These are phyloP conservation scores for Thuidium tamariscinum DNA, from an alignment of 225 moss, liverwort and hornwort species.

Conservation along the genomic window DNA sequence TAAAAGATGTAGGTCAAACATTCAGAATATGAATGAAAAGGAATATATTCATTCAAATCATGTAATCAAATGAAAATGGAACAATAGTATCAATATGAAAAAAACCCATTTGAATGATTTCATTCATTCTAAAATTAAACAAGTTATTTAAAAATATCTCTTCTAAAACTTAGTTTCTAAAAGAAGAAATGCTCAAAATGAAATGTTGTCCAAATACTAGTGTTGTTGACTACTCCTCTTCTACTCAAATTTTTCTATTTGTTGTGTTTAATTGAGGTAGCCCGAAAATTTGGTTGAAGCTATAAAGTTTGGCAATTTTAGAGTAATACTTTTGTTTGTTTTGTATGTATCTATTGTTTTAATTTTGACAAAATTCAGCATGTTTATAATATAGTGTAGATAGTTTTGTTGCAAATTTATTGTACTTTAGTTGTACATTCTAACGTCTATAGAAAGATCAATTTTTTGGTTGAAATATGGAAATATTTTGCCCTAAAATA, in stretches of 20 bases:
- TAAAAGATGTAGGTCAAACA: background rate
- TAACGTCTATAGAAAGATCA: fast-evolving
- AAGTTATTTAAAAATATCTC: too few species aligned
- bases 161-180: too few species aligned
- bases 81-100: too few species aligned
- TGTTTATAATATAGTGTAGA: fast-evolving
- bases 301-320: background rate
- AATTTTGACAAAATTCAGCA: background rate
- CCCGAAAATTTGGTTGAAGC: fast-evolving
- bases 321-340: fast-evolving
- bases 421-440: background rate
- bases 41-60: too few species aligned
- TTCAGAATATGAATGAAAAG: background rate
- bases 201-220: too few species aligned
- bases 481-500: background rate
- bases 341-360: background rate
- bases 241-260: fast-evolving
- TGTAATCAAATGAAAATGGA: too few species aligned
- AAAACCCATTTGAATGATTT: too few species aligned
- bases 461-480: background rate
- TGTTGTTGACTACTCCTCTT: fast-evolving
- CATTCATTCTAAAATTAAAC: too few species aligned
- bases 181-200: too few species aligned
- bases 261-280: fast-evolving
- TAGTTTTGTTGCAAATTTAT: too few species aligned